A percentile compares a stretch with the other conserved stretches of the same genome.
These are phyloP conservation scores for Angophora floribunda DNA, from an alignment of 345 rosid genomes.

Conservation along the genomic window DNA sequence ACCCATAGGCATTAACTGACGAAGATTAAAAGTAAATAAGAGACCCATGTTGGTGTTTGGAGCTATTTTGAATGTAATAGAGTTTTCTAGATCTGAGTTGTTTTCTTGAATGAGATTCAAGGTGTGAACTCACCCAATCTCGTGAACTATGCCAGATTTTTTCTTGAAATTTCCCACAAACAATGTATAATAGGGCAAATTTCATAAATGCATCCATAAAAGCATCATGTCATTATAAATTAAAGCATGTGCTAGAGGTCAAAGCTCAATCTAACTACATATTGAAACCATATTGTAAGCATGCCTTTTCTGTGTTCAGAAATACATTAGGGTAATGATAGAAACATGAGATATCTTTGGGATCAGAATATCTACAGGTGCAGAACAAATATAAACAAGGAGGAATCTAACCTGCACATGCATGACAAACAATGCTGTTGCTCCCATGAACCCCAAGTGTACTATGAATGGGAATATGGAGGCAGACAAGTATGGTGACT, in stretches of 20 bases:
- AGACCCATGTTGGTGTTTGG: background rate
- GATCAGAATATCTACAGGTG: background rate
- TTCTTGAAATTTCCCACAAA: background rate
- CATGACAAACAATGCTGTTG: constrained; percentile 77
- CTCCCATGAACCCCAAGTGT: constrained; percentile 66
- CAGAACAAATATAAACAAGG: background rate
- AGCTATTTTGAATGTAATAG: background rate
- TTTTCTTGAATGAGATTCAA: background rate
- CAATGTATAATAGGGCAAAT: background rate
- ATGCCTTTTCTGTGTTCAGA: background rate
- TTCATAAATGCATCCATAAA: background rate
- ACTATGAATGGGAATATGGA: constrained; percentile 54
- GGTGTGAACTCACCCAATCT: background rate
- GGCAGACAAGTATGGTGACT: constrained; percentile 31
- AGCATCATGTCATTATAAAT: background rate
- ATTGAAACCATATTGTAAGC: background rate
- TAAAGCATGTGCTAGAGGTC: background rate
- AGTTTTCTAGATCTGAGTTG: background rate
- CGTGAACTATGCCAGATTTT: background rate
- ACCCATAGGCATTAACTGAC: background rate
- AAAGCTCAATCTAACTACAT: background rate
- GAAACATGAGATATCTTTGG: background rate
- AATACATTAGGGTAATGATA: background rate
- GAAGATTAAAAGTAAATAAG: background rate
- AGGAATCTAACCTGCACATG: constrained; percentile 63